Percentiles rank a stretch among this genome's conserved stretches.
Conservation (phyloP, 768 basidiomycete genomes). For the Phanerochaete carnosa region DNA sequence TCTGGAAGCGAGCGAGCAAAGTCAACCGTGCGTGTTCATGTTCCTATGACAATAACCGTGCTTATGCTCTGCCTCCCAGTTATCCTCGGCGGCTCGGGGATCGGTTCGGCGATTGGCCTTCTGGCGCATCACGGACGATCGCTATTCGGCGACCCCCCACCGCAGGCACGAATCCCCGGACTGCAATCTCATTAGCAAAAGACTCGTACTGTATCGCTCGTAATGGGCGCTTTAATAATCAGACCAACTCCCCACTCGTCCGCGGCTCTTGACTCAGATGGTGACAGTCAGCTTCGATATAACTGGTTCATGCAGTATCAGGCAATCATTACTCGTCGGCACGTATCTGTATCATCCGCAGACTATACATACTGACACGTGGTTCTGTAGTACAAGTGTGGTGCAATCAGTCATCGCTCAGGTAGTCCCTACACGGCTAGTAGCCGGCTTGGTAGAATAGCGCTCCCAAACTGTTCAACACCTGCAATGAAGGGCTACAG, state of each 20-base stretch:
- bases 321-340: too few relatives aligned
- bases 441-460: too few relatives aligned
- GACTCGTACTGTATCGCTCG: neutral
- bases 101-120: conserved; percentile 61
- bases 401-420: too few relatives aligned
- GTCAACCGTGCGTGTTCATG: conserved; percentile 49
- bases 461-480: too few relatives aligned
- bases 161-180: conserved; percentile 33
- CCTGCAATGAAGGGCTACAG: too few relatives aligned
- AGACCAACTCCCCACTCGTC: neutral
- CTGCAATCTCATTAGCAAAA: neutral
- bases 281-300: neutral
- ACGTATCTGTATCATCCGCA: too few relatives aligned
- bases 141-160: conserved; percentile 52
- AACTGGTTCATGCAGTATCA: too few relatives aligned
- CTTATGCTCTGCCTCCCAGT: conserved; percentile 37
- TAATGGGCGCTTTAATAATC: neutral
- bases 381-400: too few relatives aligned
- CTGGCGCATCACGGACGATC: conserved; percentile 52
- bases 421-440: too few relatives aligned
- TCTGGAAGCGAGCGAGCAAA: conserved; percentile 66
- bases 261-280: neutral
- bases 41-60: neutral
- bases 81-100: conserved; percentile 66
- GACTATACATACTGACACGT: too few relatives aligned